Evolutionary conservation across 148 eudicot genomes (phyloP), one percentile per base, ranked within the genome.

Genomic region (Cornus suecica): DNA sequence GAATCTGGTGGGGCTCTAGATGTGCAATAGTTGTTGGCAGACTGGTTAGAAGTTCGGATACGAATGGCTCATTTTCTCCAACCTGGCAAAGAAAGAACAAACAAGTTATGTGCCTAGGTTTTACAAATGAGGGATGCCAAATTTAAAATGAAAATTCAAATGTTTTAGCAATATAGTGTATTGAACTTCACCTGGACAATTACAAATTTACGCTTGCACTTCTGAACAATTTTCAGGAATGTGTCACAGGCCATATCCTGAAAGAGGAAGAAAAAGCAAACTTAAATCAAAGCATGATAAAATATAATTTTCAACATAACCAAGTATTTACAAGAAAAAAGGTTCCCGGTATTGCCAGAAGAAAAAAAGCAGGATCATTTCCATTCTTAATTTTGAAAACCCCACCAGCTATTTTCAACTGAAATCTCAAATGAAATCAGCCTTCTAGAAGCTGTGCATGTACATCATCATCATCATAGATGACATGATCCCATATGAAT

Each of bases 191-290:
- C 99, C 95, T 96, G 99, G 42, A 91, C 83, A 32, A 93, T 75
- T 72, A 96, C 99, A 82, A 96, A 96, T 83, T 93, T 96, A 14
- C 98, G 98, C 80, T 84, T 96, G 98, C 99, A 96, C 76, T 93
- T 96, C 79, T 96, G 99, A 51, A 96, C 97, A 83, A 96, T 96
- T 82, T 96, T 96, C 83, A 96, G 80, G 84, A 96, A 96, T 26
- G 99, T 96, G 72, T 96, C 99, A 68, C 99, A 93, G 8, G 99
- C 99, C 99, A 96, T 96, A 78, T 96, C 99, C 99, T 96, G 89
- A 68, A 80, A 74, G 69, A 69, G 25, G n/a, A 5, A 54, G 1
- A 1, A 54, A 1, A 15, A 10, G 26, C 27, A 16, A 51, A 28
- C 23, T 48, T 15, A 8, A 27, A 28, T 70, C 9, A 51, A 27